Evolutionary conservation across 371 early-diverging fungal species (phyloP).

Genomic region (Vairimorpha ceranae): DNA sequence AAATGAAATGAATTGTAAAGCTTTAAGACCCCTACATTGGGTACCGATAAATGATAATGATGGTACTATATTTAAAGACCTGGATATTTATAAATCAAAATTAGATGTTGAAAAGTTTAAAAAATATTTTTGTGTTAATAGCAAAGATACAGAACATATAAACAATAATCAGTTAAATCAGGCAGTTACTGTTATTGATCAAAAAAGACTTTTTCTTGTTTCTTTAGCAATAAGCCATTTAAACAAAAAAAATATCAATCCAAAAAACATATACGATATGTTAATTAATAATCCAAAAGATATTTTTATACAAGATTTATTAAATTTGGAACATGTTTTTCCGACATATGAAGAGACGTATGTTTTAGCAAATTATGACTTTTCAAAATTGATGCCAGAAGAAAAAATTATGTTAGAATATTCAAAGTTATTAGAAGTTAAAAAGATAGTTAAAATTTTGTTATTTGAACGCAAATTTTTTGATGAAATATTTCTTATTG

Average conservation of each 20-base stretch:
- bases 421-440: conserved; percentile 20
- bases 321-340: conserved; percentile 32
- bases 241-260: conserved; percentile 32
- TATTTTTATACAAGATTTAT: conserved; percentile 37
- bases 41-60: conserved; percentile 8
- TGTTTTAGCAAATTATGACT: not conserved
- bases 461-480: conserved; percentile 52
- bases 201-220: conserved; percentile 41
- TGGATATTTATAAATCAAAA: not conserved
- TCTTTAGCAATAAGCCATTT: conserved; percentile 41
- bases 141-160: not conserved
- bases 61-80: conserved; percentile 43
- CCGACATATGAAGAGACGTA: conserved; percentile 28
- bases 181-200: conserved; percentile 5
- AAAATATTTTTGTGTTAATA: conserved; percentile 39
- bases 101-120: conserved; percentile 47
- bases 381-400: conserved; percentile 5
- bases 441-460: conserved; percentile 27
- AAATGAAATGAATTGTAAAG: not conserved
- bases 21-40: conserved; percentile 36
- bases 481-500: conserved; percentile 28
- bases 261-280: conserved; percentile 25
- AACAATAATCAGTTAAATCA: not conserved
- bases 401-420: conserved; percentile 37
- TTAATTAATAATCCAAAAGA: conserved; percentile 16